Conservation (phyloP, 2,329 filamentous ascomycete genomes). For the Annulohypoxylon truncatum region DNA sequence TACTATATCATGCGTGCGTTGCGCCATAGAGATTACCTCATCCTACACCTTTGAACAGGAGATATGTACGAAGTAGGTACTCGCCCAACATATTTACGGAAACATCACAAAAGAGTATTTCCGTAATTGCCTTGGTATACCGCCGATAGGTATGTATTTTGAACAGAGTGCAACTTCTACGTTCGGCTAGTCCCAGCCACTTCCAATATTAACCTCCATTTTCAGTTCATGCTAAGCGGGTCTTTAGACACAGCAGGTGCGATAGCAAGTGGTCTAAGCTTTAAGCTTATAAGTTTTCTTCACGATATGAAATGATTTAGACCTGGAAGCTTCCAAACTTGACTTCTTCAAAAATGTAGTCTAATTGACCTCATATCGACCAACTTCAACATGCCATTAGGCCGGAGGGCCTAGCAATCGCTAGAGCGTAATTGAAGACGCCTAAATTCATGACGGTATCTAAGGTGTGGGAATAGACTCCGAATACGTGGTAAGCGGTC, state of each 20-base stretch:
- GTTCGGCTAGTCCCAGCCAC: background rate
- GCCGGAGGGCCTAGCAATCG: slow-evolving; percentile 13
- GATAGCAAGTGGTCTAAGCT: slow-evolving; percentile 25
- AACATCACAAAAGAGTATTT: too few relatives aligned
- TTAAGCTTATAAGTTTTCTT: slow-evolving; percentile 19
- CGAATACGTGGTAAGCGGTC: slow-evolving; percentile 39
- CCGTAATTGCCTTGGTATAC: too few relatives aligned
- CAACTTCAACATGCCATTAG: background rate
- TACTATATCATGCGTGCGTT: too few relatives aligned
- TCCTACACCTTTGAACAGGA: background rate
- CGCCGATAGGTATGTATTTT: background rate
- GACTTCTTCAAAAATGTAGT: slow-evolving; percentile 12
- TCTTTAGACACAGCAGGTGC: background rate
- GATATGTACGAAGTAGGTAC: too few relatives aligned
- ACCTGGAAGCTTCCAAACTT: background rate
- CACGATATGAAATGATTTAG: background rate
- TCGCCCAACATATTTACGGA: background rate
- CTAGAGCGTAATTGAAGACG: slow-evolving; percentile 1
- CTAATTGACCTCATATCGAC: slow-evolving; percentile 13
- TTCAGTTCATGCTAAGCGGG: background rate
- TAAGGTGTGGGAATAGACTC: slow-evolving; percentile 26
- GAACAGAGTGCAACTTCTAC: background rate
- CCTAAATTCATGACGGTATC: slow-evolving; percentile 15
- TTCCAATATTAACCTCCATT: background rate
- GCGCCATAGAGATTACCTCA: background rate